Percentiles rank a stretch among this genome's conserved stretches.
phyloP scores from a whole-genome alignment of 78 protist genomes.

The Dictyostelium intermedium region DNA sequence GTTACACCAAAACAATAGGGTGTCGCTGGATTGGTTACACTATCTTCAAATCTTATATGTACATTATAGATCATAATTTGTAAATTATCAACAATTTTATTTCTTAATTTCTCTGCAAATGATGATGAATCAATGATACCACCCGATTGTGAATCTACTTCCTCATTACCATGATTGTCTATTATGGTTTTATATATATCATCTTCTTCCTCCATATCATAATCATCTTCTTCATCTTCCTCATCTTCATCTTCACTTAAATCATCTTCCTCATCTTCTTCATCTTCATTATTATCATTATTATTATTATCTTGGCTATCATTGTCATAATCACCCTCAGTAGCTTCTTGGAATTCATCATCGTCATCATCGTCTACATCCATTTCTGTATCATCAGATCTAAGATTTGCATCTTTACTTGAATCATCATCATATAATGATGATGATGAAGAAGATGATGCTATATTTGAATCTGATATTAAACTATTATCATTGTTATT shows the following conservation, averaged over 20 bases:
- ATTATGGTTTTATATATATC: neutral
- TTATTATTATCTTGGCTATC: neutral
- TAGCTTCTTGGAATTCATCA: slow-evolving; percentile 24
- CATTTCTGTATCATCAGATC: neutral
- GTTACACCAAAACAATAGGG: slow-evolving; percentile 80
- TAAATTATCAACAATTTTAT: slow-evolving; percentile 81
- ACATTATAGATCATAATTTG: slow-evolving; percentile 72
- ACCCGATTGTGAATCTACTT: neutral
- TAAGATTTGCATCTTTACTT: neutral
- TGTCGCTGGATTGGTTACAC: slow-evolving; percentile 32
- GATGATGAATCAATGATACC: neutral
- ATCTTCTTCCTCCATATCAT: neutral
- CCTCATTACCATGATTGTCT: neutral
- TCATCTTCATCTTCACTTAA: neutral
- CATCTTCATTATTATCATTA: neutral
- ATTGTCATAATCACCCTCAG: neutral
- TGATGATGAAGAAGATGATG: neutral
- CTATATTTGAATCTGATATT: neutral
- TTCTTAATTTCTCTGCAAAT: slow-evolving; percentile 53
- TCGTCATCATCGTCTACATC: slow-evolving; percentile 19
- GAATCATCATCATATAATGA: neutral
- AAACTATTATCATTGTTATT: neutral
- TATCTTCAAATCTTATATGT: slow-evolving; percentile 79
- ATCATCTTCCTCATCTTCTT: neutral
- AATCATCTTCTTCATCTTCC: neutral